Evolutionary conservation across 2,329 filamentous ascomycete species (phyloP), one percentile per base, ranked within the genome.

Genomic region (Thelonectria rubi): DNA sequence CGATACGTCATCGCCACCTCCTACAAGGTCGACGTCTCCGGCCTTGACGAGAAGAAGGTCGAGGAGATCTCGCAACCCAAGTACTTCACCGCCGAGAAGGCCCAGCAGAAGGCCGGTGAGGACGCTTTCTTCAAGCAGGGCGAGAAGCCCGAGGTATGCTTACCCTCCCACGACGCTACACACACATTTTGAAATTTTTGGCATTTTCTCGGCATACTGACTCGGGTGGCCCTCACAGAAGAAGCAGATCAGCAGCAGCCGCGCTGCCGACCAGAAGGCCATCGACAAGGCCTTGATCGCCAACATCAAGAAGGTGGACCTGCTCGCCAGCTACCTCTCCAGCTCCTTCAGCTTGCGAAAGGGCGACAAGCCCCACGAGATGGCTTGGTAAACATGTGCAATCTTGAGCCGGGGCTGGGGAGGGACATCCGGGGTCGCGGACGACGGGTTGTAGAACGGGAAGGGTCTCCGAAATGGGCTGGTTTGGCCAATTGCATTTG

Each of bases 111-210:
- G 91, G 91, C 92, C 76, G 89, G 90, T 76, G 94, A 99, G 88
- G 94, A 97, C 81, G 92, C 94, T 81, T 99, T 99, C 90, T 97
- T 98, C 91, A 94, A 95, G 89, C 93, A 97, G 88, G 88, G 94
- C 82, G 94, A 97, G 90, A 97, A 97, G 90, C 86, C 92, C 80
- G 88, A 97, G 93, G 93, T 97, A 88, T 72, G 91, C 59, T 50
- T 55, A 7, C 2, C 54, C 6, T 18, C n/a, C n/a, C n/a, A n/a
- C n/a, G 12, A 37, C 34, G 34, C 34, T 37, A 15, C 34, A 37
- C 34, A 37, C 34, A 15, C 3, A 34, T 52, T 53, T 30, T 34
- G 39, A 26, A 51, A 50, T 24, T 21, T 11, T 8, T 30, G 37
- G 54, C 61, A 55, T 46, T 48, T 30, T 18, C n/a, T 37, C 24